Percentiles rank a stretch among this genome's conserved stretches.
These are phyloP conservation scores for Teunomyces funiuensis DNA, from an alignment of 805 yeast genomes.

Conservation along the genomic window DNA sequence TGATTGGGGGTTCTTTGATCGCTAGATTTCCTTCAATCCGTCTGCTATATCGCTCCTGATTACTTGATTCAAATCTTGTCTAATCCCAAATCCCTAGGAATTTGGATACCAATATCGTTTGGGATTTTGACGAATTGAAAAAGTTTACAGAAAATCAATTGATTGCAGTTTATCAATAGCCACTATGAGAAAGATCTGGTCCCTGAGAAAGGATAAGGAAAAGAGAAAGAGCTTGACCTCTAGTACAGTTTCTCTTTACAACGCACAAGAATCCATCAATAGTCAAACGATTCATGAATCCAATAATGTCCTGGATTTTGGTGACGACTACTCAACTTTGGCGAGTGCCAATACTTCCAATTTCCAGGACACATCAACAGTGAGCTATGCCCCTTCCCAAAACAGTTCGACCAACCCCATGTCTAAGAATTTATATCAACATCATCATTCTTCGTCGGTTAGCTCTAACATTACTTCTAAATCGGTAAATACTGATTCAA, in stretches of 20 bases:
- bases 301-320: constrained; percentile 5
- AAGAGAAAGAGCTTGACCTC: constrained; percentile 21
- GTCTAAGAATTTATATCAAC: not conserved
- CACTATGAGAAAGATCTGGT: constrained; percentile 30
- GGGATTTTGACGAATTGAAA: too few relatives aligned
- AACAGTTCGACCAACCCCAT: not conserved
- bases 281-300: constrained; percentile 6
- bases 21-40: not conserved
- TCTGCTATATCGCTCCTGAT: not conserved
- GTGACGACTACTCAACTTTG: constrained; percentile 12
- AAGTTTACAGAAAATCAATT: not conserved
- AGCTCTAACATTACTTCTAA: constrained; percentile 7
- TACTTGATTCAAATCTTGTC: not conserved
- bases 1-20: not conserved
- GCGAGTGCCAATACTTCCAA: constrained; percentile 7
- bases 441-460: constrained; percentile 7
- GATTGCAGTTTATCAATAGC: not conserved
- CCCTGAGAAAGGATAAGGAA: constrained; percentile 25
- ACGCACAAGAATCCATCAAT: constrained; percentile 9
- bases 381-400: not conserved
- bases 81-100: not conserved
- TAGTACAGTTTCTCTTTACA: not conserved
- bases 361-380: constrained; percentile 4
- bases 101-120: not conserved
- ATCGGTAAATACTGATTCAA: not conserved